These are phyloP conservation scores for Alternaria solani DNA, from an alignment of 2,329 filamentous ascomycete species.

Conservation along the genomic window DNA sequence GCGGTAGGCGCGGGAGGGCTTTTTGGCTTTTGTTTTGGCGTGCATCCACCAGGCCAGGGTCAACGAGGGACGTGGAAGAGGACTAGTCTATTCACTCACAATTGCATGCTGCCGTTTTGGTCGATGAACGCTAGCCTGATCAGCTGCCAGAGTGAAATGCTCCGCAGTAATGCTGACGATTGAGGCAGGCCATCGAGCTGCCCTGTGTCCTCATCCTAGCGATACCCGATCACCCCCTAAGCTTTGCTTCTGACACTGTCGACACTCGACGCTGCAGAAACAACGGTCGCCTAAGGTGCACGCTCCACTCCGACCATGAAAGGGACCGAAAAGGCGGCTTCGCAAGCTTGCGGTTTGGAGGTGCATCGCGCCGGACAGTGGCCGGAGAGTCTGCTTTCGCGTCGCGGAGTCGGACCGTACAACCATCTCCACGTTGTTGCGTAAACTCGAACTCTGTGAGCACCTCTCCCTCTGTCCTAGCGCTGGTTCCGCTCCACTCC, in stretches of 20 bases:
- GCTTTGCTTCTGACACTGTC: conserved; percentile 13
- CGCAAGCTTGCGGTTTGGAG: conserved; percentile 9
- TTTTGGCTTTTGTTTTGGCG: conserved; percentile 39
- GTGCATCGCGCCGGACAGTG: conserved; percentile 26
- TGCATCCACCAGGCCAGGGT: conserved; percentile 27
- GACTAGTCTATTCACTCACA: conserved; percentile 30
- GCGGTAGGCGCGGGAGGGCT: conserved; percentile 36
- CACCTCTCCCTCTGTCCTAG: conserved; percentile 22
- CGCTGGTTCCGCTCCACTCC: conserved; percentile 29
- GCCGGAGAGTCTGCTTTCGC: conserved; percentile 21
- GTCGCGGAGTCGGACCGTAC: conserved; percentile 33
- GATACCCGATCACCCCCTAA: conserved; percentile 1
- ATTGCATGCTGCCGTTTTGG: conserved; percentile 37
- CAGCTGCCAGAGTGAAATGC: conserved; percentile 25
- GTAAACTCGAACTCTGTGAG: conserved; percentile 25
- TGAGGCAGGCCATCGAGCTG: conserved; percentile 24
- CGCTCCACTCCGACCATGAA: conserved; percentile 2
- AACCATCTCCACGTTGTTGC: conserved; percentile 34
- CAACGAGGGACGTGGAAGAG: conserved; percentile 14
- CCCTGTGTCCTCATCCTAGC: conserved; percentile 18
- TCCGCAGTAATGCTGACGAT: conserved; percentile 27
- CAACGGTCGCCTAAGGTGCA: conserved; percentile 19
- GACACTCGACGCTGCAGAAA: conserved; percentile 11
- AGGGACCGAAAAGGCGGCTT: conserved; percentile 26
- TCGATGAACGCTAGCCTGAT: conserved; percentile 27